A percentile compares a stretch with the other conserved stretches of the same genome.
Evolutionary conservation across 208 protist species (phyloP).

Genomic region (Tritrichomonas foetus): DNA sequence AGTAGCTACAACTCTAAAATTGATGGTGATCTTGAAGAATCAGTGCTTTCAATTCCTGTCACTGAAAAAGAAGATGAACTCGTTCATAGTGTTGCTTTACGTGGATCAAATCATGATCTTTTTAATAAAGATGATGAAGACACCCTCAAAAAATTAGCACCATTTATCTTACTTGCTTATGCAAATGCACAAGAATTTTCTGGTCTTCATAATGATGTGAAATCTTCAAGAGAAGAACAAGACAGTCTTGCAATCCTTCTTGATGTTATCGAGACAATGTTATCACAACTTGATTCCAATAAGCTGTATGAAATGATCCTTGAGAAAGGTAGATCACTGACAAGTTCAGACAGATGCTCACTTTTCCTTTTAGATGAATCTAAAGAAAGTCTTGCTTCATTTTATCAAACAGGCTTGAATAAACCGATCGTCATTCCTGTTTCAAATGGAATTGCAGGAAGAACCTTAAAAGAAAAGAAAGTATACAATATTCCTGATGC

Average conservation of each 20-base stretch:
- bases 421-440: slow-evolving; percentile 41
- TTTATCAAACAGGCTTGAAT: not conserved
- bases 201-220: not conserved
- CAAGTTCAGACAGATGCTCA: not conserved
- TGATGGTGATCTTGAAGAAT: not conserved
- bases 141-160: not conserved
- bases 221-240: not conserved
- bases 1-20: not conserved
- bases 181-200: not conserved
- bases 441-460: slow-evolving; percentile 46
- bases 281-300: not conserved
- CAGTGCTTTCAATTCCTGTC: not conserved
- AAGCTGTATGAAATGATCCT: not conserved
- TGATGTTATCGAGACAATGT: not conserved
- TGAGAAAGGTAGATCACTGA: not conserved
- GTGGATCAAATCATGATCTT: not conserved
- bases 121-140: slow-evolving; percentile 21
- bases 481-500: not conserved
- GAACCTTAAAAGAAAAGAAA: not conserved
- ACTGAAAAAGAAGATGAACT: not conserved
- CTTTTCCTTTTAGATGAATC: not conserved
- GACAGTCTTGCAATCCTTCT: not conserved
- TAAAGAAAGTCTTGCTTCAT: not conserved
- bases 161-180: not conserved
- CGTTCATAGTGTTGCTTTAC: not conserved